Base-by-base conservation (phyloP, 495 filamentous ascomycete genomes). In the Ascobolus immersus region DNA sequence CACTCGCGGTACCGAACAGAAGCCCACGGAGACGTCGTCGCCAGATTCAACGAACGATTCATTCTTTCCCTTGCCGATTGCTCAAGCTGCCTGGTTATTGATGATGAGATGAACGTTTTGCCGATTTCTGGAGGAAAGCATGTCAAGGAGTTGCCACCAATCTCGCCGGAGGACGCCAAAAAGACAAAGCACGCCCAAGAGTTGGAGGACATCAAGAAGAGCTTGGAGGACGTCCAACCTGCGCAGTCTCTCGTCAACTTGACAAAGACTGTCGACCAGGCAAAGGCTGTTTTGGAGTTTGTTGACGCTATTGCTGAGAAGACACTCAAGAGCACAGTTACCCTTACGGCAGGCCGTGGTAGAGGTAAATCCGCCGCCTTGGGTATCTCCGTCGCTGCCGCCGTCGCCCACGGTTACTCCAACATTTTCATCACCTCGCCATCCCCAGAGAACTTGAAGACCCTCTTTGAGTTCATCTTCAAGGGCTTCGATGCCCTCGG, bases 381-480 rank as follows among this genome's bases (percentile, higher is more conserved):
- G 41, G 89, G 89, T 47, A 67, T 99, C 35, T 77, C 89, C 11
- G 76, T 99, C 38, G 81, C 89, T 24, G 80, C 89, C 6, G 89
- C 89, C 10, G 62, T 94, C 36, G 82, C 84, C 0, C 77, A 93
- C 46, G 89, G 89, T 13, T 99, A 99, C 49, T 90, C 78, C 56
- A 99, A 99, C 50, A 89, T 99, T 44, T 99, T 99, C 59, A 91
- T 99, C 48, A 99, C 89, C 2, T 99, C 89, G 15, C 89, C 89
- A 11, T 91, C 77, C 40, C 89, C 89, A 2, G 89, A 94, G 58
- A 99, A 94, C 54, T 62, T 99, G 57, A 94, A 94, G 56, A 94
- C 89, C 0, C 58, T 94, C 14, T 99, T 99, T 50, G 80, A 94
- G 45, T 99, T 99, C 40, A 67, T 94, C 1, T 99, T 99, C 62